A percentile compares a stretch with the other conserved stretches of the same genome.
These are phyloP conservation scores for Aspergillus leporis DNA, from an alignment of 495 filamentous ascomycete species.

Conservation along the genomic window DNA sequence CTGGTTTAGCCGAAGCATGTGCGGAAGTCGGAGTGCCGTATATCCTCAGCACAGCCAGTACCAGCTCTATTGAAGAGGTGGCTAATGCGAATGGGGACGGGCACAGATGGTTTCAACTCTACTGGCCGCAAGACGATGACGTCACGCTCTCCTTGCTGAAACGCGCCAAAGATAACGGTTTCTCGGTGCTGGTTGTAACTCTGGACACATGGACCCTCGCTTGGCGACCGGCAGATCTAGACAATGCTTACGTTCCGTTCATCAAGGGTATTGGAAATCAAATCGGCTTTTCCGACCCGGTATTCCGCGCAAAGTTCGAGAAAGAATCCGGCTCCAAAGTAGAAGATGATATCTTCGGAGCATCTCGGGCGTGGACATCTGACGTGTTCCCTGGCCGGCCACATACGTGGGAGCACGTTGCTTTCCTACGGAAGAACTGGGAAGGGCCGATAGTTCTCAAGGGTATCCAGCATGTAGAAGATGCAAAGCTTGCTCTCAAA, in stretches of 20 bases:
- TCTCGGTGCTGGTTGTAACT: constrained; percentile 48
- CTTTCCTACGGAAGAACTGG: constrained; percentile 57
- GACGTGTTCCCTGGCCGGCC: constrained; percentile 50
- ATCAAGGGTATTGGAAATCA: constrained; percentile 45
- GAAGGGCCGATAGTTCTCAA: constrained; percentile 58
- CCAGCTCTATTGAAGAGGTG: constrained; percentile 57
- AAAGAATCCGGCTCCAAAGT: constrained; percentile 44
- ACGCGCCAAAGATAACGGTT: constrained; percentile 57
- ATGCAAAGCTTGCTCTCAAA: constrained; percentile 49
- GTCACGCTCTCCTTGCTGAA: constrained; percentile 60
- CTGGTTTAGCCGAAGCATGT: constrained; percentile 53
- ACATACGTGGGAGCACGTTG: constrained; percentile 61
- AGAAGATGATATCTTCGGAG: constrained; percentile 50
- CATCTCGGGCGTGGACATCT: constrained; percentile 49
- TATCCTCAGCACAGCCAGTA: constrained; percentile 58
- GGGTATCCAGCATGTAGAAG: constrained; percentile 51
- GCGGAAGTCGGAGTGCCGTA: constrained; percentile 54
- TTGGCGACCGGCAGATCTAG: constrained; percentile 64
- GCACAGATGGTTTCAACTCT: constrained; percentile 66
- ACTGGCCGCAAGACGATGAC: constrained; percentile 62
- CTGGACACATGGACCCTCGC: constrained; percentile 45
- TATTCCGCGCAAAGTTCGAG: constrained; percentile 57
- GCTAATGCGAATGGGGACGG: constrained; percentile 39
- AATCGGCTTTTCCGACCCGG: constrained; percentile 56
- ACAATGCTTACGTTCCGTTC: constrained; percentile 58